Evolutionary conservation across 169 alveolate species (phyloP), one percentile per base, ranked within the genome.

Genomic region (Cryptosporidium sp.): DNA sequence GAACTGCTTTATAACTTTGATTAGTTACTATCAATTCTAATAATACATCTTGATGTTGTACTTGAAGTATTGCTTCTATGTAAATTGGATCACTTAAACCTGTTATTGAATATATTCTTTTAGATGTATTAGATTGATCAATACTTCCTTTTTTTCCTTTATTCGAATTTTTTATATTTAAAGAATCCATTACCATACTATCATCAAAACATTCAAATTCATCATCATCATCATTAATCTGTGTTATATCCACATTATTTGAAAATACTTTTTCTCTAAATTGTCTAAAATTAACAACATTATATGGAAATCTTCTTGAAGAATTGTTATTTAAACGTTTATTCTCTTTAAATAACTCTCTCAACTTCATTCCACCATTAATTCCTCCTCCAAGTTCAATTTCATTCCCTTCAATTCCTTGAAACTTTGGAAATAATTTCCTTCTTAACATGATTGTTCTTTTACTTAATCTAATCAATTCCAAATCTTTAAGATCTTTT

Each of bases 41-140:
- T 67, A 95, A 91, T 33, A 98, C 91, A 84, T 97, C 98, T 70
- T 95, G 96, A 39, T 94, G 95, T 56, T 96, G 96, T 51, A 97
- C 96, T 65, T 94, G 95, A 23, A 97, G 93, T 51, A 92, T 92
- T 26, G 97, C 96, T 93, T 98, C 99, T 3, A 97, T 96, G 93
- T 95, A 98, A 18, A 98, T 92, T 12, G 98, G 98, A 92, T 98
- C 99, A 69, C 95, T 95, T 35, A 94, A 93, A 1, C 98, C 98
- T 6, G 99, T 95, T 56, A 96, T 85, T 21, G 92, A 80, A 48
- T 58, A 85, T 31, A 85, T 75, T 23, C 92, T 44, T 33, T 65
- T 80, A 14, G 42, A 65, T n/a, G 86, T 10, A 37, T 2, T 37
- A 18, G 60, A 73, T 23, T 31, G 51, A 21, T 45, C 37, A 12